Evolutionary conservation across 805 yeast genomes (phyloP), one percentile per base, ranked within the genome.

Genomic region (Candida ipomoeae): DNA sequence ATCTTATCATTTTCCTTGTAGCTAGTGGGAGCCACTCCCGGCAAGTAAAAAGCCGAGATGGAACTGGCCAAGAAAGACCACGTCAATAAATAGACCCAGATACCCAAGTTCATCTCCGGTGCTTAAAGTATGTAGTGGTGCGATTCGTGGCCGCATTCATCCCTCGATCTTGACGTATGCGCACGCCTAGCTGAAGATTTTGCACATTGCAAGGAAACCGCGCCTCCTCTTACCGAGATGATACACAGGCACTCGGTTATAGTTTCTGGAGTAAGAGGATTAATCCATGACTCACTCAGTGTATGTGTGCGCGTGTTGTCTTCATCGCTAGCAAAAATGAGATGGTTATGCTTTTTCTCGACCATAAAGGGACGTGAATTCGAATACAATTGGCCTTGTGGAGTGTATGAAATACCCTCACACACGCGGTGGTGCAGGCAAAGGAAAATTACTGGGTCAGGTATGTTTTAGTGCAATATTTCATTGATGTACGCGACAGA

Each of bases 21-120:
- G 46, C 92, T 85, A 1, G 95, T 87, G 17, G 99, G 98, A 0
- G 98, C 96, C 21, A 90, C 94, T 7, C 98, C 98, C 0, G 98
- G 98, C 49, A 94, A 74, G 64, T 94, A 92, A 70, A 94, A 92
- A 2, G 85, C 96, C 35, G 55, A 46, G 14, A 63, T 49, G 17
- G 60, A 20, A 11, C 62, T 58, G 15, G 62, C 47, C 47, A 63
- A 52, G 31, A 51, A 17, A 35, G 41, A 46, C n/a, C 48, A 44
- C 48, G 53, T 56, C 26, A 62, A 45, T 35, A 63, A 48, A 23
- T 54, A 49, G 18, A 57, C 43, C 49, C 67, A 48, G 36, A 50
- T 45, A 11, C 49, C 51, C 49, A 54, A 55, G 54, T 44, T 48
- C 62, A 50, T 46, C 15, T 34, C 23, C 36, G 6, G 31, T 34